Percentiles rank a stretch among this genome's conserved stretches.
Conservation (phyloP, 257 asterid species). For the Solanum neorickii region DNA sequence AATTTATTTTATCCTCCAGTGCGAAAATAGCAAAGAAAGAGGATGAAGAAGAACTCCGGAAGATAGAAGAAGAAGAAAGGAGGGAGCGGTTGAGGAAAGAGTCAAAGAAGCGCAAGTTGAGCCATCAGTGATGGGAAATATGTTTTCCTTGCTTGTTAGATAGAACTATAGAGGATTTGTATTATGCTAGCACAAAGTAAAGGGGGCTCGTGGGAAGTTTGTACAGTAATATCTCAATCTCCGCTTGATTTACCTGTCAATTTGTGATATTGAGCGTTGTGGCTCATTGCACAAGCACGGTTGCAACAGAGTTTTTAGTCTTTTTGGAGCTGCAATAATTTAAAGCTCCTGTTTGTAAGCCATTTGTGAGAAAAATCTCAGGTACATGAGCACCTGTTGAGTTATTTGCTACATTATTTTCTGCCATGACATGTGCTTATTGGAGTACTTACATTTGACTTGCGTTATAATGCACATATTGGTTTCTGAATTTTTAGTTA, state of each 20-base stretch:
- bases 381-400: background rate
- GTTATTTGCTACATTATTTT: background rate
- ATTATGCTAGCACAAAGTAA: background rate
- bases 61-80: slow-evolving; percentile 70
- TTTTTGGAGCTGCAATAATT: background rate
- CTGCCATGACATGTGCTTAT: background rate
- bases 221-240: background rate
- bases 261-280: background rate
- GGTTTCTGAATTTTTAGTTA: background rate
- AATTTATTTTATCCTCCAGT: slow-evolving; percentile 24
- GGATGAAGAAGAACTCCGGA: slow-evolving; percentile 62
- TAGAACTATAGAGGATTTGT: background rate
- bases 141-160: background rate
- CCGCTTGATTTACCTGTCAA: background rate
- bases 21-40: slow-evolving; percentile 46
- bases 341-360: background rate
- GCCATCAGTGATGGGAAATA: background rate
- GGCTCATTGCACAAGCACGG: background rate
- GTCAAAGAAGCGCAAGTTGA: slow-evolving; percentile 57
- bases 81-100: slow-evolving; percentile 40
- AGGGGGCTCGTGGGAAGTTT: background rate
- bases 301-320: background rate
- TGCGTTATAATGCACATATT: background rate
- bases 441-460: background rate
- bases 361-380: background rate